A percentile compares a stretch with the other conserved stretches of the same genome.
Evolutionary conservation across 306 rosid genomes (phyloP).

Genomic region (Castanea mollissima): DNA sequence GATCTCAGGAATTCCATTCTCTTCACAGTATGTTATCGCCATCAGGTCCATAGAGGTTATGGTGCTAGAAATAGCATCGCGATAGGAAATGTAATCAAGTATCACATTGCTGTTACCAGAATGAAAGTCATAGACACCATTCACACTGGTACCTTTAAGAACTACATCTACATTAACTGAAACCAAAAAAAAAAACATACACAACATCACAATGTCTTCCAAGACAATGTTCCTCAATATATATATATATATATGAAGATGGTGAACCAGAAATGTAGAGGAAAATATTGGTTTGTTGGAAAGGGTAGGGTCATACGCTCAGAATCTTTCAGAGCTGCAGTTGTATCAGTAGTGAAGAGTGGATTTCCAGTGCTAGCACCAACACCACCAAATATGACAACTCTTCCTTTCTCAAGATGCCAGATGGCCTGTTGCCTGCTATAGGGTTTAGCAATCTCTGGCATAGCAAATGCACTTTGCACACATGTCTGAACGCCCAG

Average conservation of each 20-base stretch:
- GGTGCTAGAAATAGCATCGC: slow-evolving; percentile 52
- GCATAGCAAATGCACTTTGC: slow-evolving; percentile 50
- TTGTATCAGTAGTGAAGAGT: slow-evolving; percentile 52
- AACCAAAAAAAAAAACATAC: not conserved
- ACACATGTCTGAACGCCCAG: slow-evolving; percentile 60
- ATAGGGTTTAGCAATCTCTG: slow-evolving; percentile 57
- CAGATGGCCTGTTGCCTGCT: slow-evolving; percentile 62
- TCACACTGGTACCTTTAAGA: slow-evolving; percentile 53
- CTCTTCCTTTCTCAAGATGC: slow-evolving; percentile 76
- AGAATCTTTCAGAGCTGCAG: slow-evolving; percentile 62
- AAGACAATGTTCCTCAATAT: not conserved
- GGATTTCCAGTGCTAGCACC: slow-evolving; percentile 56
- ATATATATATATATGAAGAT: not conserved
- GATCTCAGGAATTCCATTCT: slow-evolving; percentile 49
- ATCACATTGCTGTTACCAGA: slow-evolving; percentile 45
- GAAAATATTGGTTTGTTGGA: not conserved
- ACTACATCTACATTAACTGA: slow-evolving; percentile 59
- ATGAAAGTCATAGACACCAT: slow-evolving; percentile 50
- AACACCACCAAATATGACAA: slow-evolving; percentile 63
- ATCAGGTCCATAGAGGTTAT: slow-evolving; percentile 47
- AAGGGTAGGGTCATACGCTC: slow-evolving; percentile 39
- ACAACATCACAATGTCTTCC: not conserved
- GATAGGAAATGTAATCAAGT: slow-evolving; percentile 51
- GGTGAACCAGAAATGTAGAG: not conserved
- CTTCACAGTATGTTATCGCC: slow-evolving; percentile 58